These are phyloP conservation scores for Suhomyces faveliae DNA, from an alignment of 805 yeast species.

Conservation along the genomic window DNA sequence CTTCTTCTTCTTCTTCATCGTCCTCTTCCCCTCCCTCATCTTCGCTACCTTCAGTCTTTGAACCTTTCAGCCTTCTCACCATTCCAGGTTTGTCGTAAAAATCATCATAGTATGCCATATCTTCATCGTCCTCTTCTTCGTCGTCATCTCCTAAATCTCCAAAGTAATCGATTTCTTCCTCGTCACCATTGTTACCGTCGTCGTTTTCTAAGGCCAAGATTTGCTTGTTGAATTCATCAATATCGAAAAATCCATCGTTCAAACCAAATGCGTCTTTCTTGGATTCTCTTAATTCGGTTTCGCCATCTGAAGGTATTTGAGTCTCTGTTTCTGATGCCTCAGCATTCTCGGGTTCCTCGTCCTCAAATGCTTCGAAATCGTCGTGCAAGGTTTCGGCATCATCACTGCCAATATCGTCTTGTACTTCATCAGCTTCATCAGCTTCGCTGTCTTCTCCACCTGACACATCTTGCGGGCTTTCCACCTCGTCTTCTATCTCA, in stretches of 20 bases:
- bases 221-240: conserved; percentile 79
- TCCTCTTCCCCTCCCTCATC: conserved; percentile 14
- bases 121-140: conserved; percentile 33
- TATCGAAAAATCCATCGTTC: conserved; percentile 80
- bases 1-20: conserved; percentile 39
- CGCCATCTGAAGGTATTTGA: conserved; percentile 11
- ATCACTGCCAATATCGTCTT: conserved; percentile 14
- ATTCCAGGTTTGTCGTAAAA: conserved; percentile 53
- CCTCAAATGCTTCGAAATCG: conserved; percentile 10
- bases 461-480: conserved; percentile 11
- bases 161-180: conserved; percentile 42
- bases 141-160: conserved; percentile 52
- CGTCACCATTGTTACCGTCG: conserved; percentile 37
- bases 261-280: conserved; percentile 60
- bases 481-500: conserved; percentile 21
- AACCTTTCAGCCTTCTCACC: conserved; percentile 17
- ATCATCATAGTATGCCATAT: conserved; percentile 61
- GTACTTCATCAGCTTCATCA: conserved; percentile 23
- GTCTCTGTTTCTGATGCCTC: conserved; percentile 17
- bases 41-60: conserved; percentile 4
- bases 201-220: conserved; percentile 63
- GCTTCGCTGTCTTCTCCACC: conserved; percentile 20
- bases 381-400: conserved; percentile 21
- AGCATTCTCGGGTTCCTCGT: conserved; percentile 12
- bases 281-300: conserved; percentile 3